Evolutionary conservation across 129 eudicot genomes (phyloP), one percentile per base, ranked within the genome.

Genomic region (Deinandra increscens): DNA sequence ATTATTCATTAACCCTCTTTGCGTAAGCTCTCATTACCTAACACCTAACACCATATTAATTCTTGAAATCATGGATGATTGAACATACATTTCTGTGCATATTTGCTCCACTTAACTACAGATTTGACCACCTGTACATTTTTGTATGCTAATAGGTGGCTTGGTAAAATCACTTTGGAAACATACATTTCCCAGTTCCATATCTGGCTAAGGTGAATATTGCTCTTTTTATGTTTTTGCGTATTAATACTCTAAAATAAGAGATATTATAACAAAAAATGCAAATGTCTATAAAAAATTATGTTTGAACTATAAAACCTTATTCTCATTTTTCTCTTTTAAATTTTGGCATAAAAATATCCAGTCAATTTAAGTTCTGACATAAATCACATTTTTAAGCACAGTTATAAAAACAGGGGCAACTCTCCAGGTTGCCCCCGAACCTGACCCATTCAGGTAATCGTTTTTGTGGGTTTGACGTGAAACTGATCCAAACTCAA

Each of bases 111-210:
- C 26, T 53, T 22, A 60, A 37, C 12, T 41, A 20, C 38, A 10
- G 53, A 49, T 43, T 19, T 15, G 63, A 64, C 68, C 33, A 48
- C 17, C 17, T 39, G 51, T 69, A 29, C 34, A 13, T 63, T 58
- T 62, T 76, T 36, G 2, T 56, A 45, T 73, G 76, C 10, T 75
- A 70, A 69, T 79, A 83, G 87, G 80, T 83, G 84, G 87, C 87
- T 83, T 51, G 87, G 87, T 38, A 80, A 83, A 79, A 72, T 83
- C 48, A 83, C 87, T 20, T 72, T 83, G 87, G 87, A 83, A 69
- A 83, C 87, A 10, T 83, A 83, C 58, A 83, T 83, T 64, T 83
- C 87, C 60, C 87, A 83, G 77, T 83, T 83, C 56, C 87, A 83
- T 62, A 83, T 83, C 73, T 83, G 87, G 87, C 78, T 83, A 67